phyloP scores from a whole-genome alignment of 345 rosid species.

The Hypericum perforatum region DNA sequence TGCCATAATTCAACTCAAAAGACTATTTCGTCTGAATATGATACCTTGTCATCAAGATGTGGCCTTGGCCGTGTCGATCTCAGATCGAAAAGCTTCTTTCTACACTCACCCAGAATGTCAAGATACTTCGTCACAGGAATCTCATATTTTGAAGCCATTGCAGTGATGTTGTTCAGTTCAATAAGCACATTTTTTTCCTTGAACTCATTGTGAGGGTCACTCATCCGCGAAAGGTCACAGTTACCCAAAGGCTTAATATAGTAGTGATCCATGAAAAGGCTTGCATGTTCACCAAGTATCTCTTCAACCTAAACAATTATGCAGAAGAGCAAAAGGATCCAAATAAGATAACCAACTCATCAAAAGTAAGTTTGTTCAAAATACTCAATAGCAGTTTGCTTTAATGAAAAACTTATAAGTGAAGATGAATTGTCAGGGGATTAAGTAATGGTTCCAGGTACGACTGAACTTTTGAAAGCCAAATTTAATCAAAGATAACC shows the following conservation, averaged over 20 bases:
- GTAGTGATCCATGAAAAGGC: conserved; percentile 67
- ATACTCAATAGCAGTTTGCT: no score
- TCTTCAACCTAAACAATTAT: conserved; percentile 50
- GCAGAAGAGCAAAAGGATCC: neutral
- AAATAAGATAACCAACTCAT: no score
- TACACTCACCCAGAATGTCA: conserved; percentile 62
- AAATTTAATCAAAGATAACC: neutral
- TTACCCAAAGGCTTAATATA: conserved; percentile 71
- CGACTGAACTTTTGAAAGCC: no score
- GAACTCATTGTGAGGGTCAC: conserved; percentile 85
- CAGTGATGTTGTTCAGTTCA: conserved; percentile 53
- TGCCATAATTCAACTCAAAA: neutral
- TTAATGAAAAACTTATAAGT: neutral
- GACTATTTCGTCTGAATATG: neutral
- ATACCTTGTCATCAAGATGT: conserved; percentile 89
- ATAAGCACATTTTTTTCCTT: conserved; percentile 72
- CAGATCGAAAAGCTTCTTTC: conserved; percentile 59
- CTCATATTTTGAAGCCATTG: conserved; percentile 51
- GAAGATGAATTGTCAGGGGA: neutral
- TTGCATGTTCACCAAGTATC: conserved; percentile 60
- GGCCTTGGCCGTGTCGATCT: conserved; percentile 70
- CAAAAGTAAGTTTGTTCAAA: no score
- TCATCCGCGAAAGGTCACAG: conserved; percentile 75
- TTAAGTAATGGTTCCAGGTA: no score
- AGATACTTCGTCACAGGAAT: conserved; percentile 53